Percentiles rank a stretch among this genome's conserved stretches.
Conservation (phyloP, 208 protist genomes). For the Endotrypanum monterogeii region DNA sequence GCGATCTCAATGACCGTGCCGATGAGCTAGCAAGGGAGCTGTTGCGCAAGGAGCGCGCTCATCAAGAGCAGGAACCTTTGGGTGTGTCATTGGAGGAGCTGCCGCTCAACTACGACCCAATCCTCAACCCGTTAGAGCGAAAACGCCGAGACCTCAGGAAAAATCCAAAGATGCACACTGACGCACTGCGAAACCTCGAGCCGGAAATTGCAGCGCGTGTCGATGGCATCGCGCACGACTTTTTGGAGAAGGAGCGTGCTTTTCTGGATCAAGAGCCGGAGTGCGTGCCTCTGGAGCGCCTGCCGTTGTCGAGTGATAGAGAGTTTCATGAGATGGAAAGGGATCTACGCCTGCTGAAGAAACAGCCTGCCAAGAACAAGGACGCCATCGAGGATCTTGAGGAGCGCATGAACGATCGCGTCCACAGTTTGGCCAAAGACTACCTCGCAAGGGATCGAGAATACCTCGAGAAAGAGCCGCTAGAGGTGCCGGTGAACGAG, state of each 20-base stretch:
- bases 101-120: conserved; percentile 67
- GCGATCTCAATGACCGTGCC: conserved; percentile 68
- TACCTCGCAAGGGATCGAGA: conserved; percentile 45
- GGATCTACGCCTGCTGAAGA: conserved; percentile 59
- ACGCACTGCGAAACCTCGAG: conserved; percentile 57
- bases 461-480: conserved; percentile 51
- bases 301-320: conserved; percentile 61
- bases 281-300: conserved; percentile 59
- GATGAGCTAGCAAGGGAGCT: conserved; percentile 66
- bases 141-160: conserved; percentile 77
- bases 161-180: conserved; percentile 56
- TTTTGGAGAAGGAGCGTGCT: conserved; percentile 68
- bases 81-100: conserved; percentile 70
- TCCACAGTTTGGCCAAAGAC: conserved; percentile 65
- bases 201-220: conserved; percentile 66
- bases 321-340: conserved; percentile 74
- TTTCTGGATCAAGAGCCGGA: conserved; percentile 72
- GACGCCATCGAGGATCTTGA: conserved; percentile 61
- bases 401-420: conserved; percentile 72
- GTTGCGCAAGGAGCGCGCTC: conserved; percentile 63
- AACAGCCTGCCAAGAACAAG: conserved; percentile 68
- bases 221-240: conserved; percentile 63
- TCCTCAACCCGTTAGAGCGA: conserved; percentile 65
- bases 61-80: conserved; percentile 72
- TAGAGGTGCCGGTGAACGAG: conserved; percentile 56